phyloP scores from a whole-genome alignment of 192 early-diverging fungal genomes.

The Diversispora eburnea region DNA sequence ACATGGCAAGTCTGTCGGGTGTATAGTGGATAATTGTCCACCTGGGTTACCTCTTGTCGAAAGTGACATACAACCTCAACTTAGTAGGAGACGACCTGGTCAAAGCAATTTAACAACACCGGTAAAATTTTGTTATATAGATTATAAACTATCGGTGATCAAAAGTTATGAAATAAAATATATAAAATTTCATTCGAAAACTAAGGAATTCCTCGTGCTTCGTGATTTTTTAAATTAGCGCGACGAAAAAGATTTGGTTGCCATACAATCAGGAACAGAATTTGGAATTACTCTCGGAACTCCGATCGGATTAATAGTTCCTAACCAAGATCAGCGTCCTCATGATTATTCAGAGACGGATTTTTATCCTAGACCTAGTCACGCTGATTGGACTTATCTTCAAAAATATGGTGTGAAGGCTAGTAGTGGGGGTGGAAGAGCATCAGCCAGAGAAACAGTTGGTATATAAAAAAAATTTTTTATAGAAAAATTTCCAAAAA shows the following conservation, averaged over 20 bases:
- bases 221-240: slow-evolving; percentile 47
- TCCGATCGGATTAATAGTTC: slow-evolving; percentile 88
- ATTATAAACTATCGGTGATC: slow-evolving; percentile 2
- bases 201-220: slow-evolving; percentile 2
- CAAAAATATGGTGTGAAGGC: slow-evolving; percentile 96
- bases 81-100: slow-evolving; percentile 90
- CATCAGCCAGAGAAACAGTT: slow-evolving; percentile 94
- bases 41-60: slow-evolving; percentile 91
- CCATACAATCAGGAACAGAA: slow-evolving; percentile 92
- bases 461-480: slow-evolving; percentile 42
- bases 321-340: slow-evolving; percentile 94
- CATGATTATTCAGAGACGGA: slow-evolving; percentile 96
- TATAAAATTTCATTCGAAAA: neutral
- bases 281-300: slow-evolving; percentile 91
- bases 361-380: slow-evolving; percentile 90
- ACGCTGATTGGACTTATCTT: slow-evolving; percentile 98
- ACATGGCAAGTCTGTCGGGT: slow-evolving; percentile 97
- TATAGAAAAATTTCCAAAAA: neutral
- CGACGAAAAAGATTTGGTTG: slow-evolving; percentile 92
- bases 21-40: slow-evolving; percentile 93
- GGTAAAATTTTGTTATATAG: slow-evolving; percentile 51
- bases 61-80: slow-evolving; percentile 87
- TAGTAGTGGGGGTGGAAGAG: slow-evolving; percentile 88
- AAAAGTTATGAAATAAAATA: neutral
- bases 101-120: slow-evolving; percentile 96